phyloP scores from a whole-genome alignment of 2,329 filamentous ascomycete species.

The Cladosporium sp. region DNA sequence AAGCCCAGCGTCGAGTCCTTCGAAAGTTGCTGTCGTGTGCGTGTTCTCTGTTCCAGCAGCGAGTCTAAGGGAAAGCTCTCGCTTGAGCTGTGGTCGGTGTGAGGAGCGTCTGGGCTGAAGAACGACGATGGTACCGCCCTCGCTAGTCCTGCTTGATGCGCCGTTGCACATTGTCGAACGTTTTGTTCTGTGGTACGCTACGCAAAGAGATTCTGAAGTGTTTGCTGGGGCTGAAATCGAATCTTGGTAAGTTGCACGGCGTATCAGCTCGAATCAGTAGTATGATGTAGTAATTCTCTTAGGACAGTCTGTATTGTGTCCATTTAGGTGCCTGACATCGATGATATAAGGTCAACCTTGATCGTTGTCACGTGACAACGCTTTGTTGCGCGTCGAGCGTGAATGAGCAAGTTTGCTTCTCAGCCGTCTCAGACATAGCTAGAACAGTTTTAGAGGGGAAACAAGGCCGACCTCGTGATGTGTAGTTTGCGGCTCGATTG shows the following conservation, averaged over 20 bases:
- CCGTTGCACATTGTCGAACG: conserved; percentile 29
- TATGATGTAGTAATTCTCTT: background rate
- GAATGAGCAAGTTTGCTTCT: conserved; percentile 12
- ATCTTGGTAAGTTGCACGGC: background rate
- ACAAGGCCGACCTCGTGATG: background rate
- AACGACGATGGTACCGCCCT: conserved; percentile 32
- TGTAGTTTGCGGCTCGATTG: background rate
- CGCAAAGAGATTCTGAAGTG: no score
- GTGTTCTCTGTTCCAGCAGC: conserved; percentile 11
- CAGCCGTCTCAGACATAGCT: conserved; percentile 1
- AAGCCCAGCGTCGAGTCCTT: conserved; percentile 20
- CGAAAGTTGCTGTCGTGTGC: conserved; percentile 27
- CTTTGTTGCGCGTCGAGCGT: background rate
- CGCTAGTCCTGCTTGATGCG: conserved; percentile 20
- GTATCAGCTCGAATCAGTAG: background rate
- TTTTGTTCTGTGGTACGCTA: background rate
- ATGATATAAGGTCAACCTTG: background rate
- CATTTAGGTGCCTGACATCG: background rate
- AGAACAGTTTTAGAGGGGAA: background rate
- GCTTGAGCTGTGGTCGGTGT: conserved; percentile 17
- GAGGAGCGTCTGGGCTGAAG: conserved; percentile 23
- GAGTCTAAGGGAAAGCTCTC: conserved; percentile 28
- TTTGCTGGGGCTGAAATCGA: background rate
- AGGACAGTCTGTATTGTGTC: background rate
- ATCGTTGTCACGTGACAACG: conserved; percentile 5